Evolutionary conservation across 306 rosid genomes (phyloP).

Genomic region (Oxytropis ochrocephala): DNA sequence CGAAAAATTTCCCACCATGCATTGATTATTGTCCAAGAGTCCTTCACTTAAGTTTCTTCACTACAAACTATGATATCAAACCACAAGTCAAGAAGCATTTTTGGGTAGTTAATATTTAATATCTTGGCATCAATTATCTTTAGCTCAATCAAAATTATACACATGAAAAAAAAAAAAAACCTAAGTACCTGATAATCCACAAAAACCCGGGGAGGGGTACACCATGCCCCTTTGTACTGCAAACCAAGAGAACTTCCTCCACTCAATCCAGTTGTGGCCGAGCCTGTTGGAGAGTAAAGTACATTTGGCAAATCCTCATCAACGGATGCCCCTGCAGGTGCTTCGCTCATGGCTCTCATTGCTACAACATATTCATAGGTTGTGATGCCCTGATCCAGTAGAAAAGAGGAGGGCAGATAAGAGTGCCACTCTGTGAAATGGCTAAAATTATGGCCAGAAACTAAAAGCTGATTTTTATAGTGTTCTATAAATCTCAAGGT

Average conservation of each 20-base stretch:
- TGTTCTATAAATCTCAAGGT: not conserved
- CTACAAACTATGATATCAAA: not conserved
- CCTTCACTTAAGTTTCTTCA: not conserved
- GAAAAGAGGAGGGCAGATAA: constrained; percentile 8
- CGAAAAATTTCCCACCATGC: not conserved
- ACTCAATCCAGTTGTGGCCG: constrained; percentile 95
- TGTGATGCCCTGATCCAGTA: constrained; percentile 77
- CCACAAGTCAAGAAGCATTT: constrained; percentile 11
- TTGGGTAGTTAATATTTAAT: not conserved
- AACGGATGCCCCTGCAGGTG: constrained; percentile 54
- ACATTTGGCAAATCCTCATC: constrained; percentile 70
- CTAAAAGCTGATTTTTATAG: not conserved
- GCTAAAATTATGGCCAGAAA: constrained; percentile 15
- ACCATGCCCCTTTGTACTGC: constrained; percentile 94
- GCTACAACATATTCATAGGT: constrained; percentile 95
- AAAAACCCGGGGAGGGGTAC: constrained; percentile 95
- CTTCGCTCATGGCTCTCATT: constrained; percentile 94
- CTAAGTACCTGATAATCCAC: constrained; percentile 85
- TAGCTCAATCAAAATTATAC: not conserved
- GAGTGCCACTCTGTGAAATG: constrained; percentile 9
- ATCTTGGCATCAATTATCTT: not conserved
- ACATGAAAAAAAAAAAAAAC: constrained; percentile 1
- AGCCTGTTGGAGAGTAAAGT: constrained; percentile 78
- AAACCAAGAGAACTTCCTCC: constrained; percentile 94
- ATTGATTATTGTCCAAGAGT: not conserved